A percentile compares a stretch with the other conserved stretches of the same genome.
These are phyloP conservation scores for Nosema muscidifuracis DNA, from an alignment of 371 early-diverging fungal species.

Conservation along the genomic window DNA sequence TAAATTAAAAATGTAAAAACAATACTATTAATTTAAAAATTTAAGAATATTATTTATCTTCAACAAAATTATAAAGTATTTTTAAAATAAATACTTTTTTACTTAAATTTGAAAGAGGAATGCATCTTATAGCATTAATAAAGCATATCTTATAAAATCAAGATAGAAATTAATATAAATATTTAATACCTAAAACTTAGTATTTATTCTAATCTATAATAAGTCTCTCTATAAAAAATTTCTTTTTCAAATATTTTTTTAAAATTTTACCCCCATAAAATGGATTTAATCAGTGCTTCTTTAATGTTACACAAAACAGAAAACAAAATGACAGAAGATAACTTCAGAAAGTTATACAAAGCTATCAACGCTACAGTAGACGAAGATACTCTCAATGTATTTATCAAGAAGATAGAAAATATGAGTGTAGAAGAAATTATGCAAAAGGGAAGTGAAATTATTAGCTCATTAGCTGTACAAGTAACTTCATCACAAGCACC, in stretches of 20 bases:
- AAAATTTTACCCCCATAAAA: conserved; percentile 44
- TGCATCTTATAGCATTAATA: too few relatives aligned
- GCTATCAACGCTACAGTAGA: conserved; percentile 24
- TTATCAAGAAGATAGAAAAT: conserved; percentile 24
- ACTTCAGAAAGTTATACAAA: conserved; percentile 16
- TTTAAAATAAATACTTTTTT: too few relatives aligned
- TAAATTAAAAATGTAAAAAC: too few relatives aligned
- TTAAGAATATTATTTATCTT: too few relatives aligned
- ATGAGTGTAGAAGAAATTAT: conserved; percentile 42
- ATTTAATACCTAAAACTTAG: too few relatives aligned
- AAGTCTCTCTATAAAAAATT: too few relatives aligned
- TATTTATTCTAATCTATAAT: too few relatives aligned
- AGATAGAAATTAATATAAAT: too few relatives aligned
- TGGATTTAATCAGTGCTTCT: conserved; percentile 47
- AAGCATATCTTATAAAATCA: too few relatives aligned
- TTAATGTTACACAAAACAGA: conserved; percentile 19
- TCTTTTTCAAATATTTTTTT: conserved; percentile 5
- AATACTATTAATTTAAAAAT: too few relatives aligned
- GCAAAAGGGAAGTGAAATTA: conserved; percentile 27
- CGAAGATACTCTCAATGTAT: conserved; percentile 25
- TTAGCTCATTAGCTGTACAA: conserved; percentile 27
- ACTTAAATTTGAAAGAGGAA: too few relatives aligned
- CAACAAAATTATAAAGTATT: too few relatives aligned
- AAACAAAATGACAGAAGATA: conserved; percentile 9
- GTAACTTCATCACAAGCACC: conserved; percentile 5